phyloP scores from a whole-genome alignment of 2,329 filamentous ascomycete species.

The Neofusicoccum parvum region DNA sequence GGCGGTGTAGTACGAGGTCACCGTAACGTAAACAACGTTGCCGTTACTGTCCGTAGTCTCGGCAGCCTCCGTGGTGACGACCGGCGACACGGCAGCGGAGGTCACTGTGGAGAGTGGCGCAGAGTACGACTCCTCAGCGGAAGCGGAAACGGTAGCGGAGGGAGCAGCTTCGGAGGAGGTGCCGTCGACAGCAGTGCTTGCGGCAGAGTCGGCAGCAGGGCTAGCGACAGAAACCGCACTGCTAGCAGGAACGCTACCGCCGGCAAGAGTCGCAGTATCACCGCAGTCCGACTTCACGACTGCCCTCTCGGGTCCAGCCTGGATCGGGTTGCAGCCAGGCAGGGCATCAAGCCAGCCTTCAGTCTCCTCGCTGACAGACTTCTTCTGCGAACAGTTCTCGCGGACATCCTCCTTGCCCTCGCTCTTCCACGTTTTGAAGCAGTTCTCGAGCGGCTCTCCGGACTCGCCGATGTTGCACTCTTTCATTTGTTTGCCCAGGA shows the following conservation, averaged over 20 bases:
- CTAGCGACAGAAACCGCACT: conserved; percentile 19
- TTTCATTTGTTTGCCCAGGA: conserved; percentile 38
- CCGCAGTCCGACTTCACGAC: conserved; percentile 23
- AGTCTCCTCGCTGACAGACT: conserved; percentile 18
- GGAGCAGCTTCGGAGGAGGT: background rate
- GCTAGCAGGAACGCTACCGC: conserved; percentile 26
- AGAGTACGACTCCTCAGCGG: background rate
- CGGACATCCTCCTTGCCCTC: conserved; percentile 28
- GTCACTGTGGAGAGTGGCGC: background rate
- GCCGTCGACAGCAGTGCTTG: background rate
- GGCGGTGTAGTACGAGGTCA: conserved; percentile 16
- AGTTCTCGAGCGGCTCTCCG: conserved; percentile 38
- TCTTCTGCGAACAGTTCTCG: conserved; percentile 31
- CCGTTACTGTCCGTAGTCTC: background rate
- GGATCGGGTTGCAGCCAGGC: conserved; percentile 43
- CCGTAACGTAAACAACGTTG: conserved; percentile 4
- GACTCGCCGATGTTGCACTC: conserved; percentile 42
- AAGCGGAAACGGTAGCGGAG: background rate
- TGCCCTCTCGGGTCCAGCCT: conserved; percentile 37
- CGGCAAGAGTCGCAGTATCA: background rate
- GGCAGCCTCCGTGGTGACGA: background rate
- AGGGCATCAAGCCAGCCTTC: conserved; percentile 34
- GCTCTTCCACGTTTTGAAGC: conserved; percentile 41
- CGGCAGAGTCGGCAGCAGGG: conserved; percentile 19
- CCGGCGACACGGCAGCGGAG: conserved; percentile 14